Conservation (phyloP, 179 eudicot genomes). For the Heliamphora pulchella region DNA sequence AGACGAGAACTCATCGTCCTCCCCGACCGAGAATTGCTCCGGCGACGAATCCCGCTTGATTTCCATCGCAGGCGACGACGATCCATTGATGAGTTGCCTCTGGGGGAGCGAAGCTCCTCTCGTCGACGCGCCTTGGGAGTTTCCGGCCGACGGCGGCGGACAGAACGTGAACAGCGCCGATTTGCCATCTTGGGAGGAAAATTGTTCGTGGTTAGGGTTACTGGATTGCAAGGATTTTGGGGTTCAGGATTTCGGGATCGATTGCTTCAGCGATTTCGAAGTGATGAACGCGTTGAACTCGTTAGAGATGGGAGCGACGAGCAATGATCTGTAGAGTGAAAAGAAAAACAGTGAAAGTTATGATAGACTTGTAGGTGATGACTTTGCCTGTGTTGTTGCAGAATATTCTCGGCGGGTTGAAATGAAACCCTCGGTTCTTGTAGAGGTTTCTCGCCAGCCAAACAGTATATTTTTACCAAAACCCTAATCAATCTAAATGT, state of each 20-base stretch:
- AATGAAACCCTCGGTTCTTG: neutral
- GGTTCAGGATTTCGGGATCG: slow-evolving; percentile 67
- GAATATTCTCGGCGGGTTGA: slow-evolving; percentile 6
- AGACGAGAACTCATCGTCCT: slow-evolving; percentile 25
- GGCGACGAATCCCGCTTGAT: slow-evolving; percentile 28
- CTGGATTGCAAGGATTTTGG: slow-evolving; percentile 79
- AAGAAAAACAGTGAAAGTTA: neutral
- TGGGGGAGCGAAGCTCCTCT: slow-evolving; percentile 38
- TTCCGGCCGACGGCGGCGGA: slow-evolving; percentile 23
- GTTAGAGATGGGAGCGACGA: slow-evolving; percentile 27
- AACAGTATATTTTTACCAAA: neutral
- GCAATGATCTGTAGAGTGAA: neutral
- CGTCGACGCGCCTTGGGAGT: slow-evolving; percentile 37
- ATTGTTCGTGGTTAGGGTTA: slow-evolving; percentile 57
- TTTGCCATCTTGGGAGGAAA: slow-evolving; percentile 44
- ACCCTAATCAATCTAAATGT: neutral
- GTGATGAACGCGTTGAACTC: slow-evolving; percentile 38
- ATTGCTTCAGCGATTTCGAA: slow-evolving; percentile 39
- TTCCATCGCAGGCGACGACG: slow-evolving; percentile 28
- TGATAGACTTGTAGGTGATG: neutral
- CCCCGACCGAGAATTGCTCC: slow-evolving; percentile 35
- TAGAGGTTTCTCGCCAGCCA: slow-evolving; percentile 19
- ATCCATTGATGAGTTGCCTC: slow-evolving; percentile 44
- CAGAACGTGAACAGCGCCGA: slow-evolving; percentile 4
- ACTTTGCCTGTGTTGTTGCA: neutral